Percentiles rank a stretch among this genome's conserved stretches.
Evolutionary conservation across 331 rosid genomes (phyloP).

Genomic region (Pyracantha coccinea): DNA sequence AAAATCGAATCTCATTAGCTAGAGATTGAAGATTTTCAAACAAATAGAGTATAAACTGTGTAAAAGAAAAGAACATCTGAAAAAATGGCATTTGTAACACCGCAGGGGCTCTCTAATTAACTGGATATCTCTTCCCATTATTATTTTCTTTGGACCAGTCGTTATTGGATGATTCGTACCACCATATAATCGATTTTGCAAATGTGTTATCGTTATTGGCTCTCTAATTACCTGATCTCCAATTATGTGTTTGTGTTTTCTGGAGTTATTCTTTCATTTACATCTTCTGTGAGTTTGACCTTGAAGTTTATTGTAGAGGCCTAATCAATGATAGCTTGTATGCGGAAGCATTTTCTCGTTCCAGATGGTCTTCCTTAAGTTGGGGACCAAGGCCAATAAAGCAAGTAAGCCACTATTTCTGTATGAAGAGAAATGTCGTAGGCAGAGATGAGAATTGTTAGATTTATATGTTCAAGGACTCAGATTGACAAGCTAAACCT

Average conservation of each 20-base stretch:
- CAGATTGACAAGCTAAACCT: neutral
- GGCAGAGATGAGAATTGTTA: neutral
- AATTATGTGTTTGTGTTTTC: neutral
- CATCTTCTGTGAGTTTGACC: slow-evolving; percentile 4
- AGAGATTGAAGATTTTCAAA: neutral
- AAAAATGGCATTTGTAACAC: neutral
- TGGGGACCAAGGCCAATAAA: slow-evolving; percentile 92
- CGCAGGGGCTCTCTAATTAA: neutral
- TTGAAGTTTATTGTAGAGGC: slow-evolving; percentile 53
- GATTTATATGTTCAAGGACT: neutral
- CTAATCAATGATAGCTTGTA: slow-evolving; percentile 73
- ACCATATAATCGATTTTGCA: neutral
- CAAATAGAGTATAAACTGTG: too few relatives aligned
- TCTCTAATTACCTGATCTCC: too few relatives aligned
- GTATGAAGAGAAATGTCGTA: neutral
- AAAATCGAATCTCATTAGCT: neutral
- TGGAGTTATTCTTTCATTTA: neutral
- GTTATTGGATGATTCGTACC: neutral
- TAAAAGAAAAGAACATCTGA: too few relatives aligned
- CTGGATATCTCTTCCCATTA: neutral
- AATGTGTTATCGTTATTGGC: neutral
- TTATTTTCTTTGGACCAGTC: neutral
- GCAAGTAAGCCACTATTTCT: slow-evolving; percentile 35
- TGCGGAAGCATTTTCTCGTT: slow-evolving; percentile 72
- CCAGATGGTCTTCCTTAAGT: slow-evolving; percentile 84